phyloP scores from a whole-genome alignment of 306 rosid genomes.

The Vigna trinervia region DNA sequence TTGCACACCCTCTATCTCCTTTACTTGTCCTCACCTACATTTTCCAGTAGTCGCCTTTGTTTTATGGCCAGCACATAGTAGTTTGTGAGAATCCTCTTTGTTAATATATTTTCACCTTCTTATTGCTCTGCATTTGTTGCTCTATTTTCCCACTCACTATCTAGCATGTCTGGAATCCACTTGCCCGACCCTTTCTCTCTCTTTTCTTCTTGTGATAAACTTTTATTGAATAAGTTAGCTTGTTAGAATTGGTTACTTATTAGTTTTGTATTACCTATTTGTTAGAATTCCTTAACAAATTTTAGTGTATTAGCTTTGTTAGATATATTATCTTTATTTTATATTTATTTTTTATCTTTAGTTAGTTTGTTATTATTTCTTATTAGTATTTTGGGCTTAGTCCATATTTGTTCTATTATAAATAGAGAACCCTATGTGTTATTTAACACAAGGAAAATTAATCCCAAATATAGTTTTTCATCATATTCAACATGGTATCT shows the following conservation, averaged over 20 bases:
- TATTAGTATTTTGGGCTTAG: too few species aligned
- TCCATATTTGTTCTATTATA: too few species aligned
- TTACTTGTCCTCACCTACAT: not conserved
- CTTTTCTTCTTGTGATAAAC: not conserved
- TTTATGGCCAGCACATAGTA: not conserved
- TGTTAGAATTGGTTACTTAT: not conserved
- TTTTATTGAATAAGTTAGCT: not conserved
- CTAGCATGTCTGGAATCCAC: not conserved
- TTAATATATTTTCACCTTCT: not conserved
- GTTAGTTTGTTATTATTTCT: too few species aligned
- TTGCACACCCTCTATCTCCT: not conserved
- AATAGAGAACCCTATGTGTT: too few species aligned
- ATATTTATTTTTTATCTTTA: too few species aligned
- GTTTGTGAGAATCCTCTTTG: not conserved
- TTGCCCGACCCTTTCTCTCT: not conserved
- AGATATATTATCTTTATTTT: too few species aligned
- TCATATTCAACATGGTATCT: too few species aligned
- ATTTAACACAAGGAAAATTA: too few species aligned
- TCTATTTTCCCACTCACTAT: not conserved
- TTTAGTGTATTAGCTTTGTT: too few species aligned
- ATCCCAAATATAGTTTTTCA: too few species aligned
- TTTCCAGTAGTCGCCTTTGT: not conserved
- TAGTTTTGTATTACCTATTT: too few species aligned
- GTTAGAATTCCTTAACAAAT: too few species aligned
- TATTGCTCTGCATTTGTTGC: not conserved